phyloP scores from a whole-genome alignment of 805 yeast species.

The Sungouiozyma ichnusensis region DNA sequence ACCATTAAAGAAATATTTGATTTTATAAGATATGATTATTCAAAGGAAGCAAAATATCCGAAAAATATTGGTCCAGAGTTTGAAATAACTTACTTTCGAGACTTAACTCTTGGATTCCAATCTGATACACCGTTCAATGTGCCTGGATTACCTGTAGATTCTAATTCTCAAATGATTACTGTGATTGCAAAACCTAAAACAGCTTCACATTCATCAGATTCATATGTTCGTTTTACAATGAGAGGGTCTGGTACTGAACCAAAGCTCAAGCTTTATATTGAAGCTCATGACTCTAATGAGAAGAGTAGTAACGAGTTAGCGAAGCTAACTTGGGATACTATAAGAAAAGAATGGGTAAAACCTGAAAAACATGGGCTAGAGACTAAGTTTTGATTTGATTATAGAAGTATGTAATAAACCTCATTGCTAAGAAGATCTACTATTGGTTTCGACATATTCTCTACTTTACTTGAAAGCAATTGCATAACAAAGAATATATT shows the following conservation, averaged over 20 bases:
- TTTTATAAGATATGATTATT: conserved; percentile 34
- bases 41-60: conserved; percentile 32
- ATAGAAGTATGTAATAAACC: too few species aligned
- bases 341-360: conserved; percentile 56
- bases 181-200: conserved; percentile 31
- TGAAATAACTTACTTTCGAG: conserved; percentile 60
- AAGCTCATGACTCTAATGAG: conserved; percentile 48
- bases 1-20: conserved; percentile 47
- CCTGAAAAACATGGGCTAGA: conserved; percentile 42
- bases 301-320: conserved; percentile 43
- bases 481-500: neutral
- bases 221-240: conserved; percentile 59
- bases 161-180: conserved; percentile 80
- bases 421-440: too few species aligned
- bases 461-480: neutral
- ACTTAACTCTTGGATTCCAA: conserved; percentile 74
- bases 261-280: conserved; percentile 83
- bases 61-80: conserved; percentile 42
- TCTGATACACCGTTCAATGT: conserved; percentile 45
- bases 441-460: too few species aligned
- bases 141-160: conserved; percentile 64
- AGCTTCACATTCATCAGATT: conserved; percentile 9
- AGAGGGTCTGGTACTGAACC: conserved; percentile 98
- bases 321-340: conserved; percentile 50
- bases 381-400: conserved; percentile 8